A percentile compares a stretch with the other conserved stretches of the same genome.
phyloP scores from a whole-genome alignment of 2,329 filamentous ascomycete genomes.

The Colletotrichum tropicicola region DNA sequence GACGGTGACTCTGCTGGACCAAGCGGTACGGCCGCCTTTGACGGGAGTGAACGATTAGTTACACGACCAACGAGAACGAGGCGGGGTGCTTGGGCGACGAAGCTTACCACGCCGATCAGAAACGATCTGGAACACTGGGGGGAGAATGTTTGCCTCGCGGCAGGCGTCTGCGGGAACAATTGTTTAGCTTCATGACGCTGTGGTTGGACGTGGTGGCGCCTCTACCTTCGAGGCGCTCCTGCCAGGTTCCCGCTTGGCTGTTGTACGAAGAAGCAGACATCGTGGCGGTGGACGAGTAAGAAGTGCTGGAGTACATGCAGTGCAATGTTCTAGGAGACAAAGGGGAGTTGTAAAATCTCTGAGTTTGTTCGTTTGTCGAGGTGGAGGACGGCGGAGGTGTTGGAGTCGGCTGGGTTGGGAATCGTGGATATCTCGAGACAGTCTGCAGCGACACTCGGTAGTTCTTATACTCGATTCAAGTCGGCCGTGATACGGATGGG shows the following conservation, averaged over 20 bases:
- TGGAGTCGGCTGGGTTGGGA: neutral
- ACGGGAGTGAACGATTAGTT: constrained; percentile 2
- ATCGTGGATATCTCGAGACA: constrained; percentile 2
- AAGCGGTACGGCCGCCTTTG: constrained; percentile 86
- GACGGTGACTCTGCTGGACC: constrained; percentile 84
- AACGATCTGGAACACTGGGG: constrained; percentile 74
- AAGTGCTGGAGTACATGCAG: constrained; percentile 28
- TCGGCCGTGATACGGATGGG: constrained; percentile 22
- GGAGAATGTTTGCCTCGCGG: constrained; percentile 58
- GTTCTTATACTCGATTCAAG: constrained; percentile 30
- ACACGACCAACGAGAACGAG: neutral
- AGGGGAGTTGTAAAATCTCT: neutral
- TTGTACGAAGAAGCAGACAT: constrained; percentile 30
- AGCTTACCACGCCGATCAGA: constrained; percentile 77
- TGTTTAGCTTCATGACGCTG: constrained; percentile 12
- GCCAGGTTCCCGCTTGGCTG: constrained; percentile 51
- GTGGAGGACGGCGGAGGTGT: neutral
- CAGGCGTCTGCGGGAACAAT: constrained; percentile 60
- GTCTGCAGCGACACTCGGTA: constrained; percentile 6
- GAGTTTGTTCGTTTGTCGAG: neutral
- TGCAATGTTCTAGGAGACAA: constrained; percentile 10
- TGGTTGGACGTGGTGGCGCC: constrained; percentile 20
- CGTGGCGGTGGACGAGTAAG: constrained; percentile 19
- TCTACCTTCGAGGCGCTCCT: constrained; percentile 65
- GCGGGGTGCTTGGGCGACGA: neutral